Conservation (phyloP, 805 yeast species). For the Wickerhamomyces chambardii region DNA sequence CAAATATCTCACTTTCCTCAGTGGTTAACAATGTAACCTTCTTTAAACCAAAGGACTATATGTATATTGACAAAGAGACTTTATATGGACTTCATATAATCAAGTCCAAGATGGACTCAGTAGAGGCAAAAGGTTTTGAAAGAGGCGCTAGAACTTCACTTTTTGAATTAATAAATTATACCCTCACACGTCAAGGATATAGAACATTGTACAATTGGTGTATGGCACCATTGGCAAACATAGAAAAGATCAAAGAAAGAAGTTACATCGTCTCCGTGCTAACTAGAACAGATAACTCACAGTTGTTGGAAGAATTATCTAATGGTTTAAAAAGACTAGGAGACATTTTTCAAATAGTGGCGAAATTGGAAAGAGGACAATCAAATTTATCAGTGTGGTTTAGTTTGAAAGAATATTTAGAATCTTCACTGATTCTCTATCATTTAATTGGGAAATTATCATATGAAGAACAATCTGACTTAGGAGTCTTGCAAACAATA, state of each 20-base stretch:
- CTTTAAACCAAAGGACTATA: slow-evolving; percentile 3
- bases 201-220: slow-evolving; percentile 24
- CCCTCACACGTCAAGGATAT: slow-evolving; percentile 21
- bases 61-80: slow-evolving; percentile 21
- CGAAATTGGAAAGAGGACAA: slow-evolving; percentile 17
- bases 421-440: slow-evolving; percentile 8
- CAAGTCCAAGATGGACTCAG: neutral
- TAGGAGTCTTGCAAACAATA: no score
- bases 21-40: neutral
- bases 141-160: slow-evolving; percentile 5
- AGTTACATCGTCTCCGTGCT: slow-evolving; percentile 15
- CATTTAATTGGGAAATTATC: no score
- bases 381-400: slow-evolving; percentile 20
- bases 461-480: no score
- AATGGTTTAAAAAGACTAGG: slow-evolving; percentile 18
- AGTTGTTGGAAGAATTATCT: slow-evolving; percentile 5
- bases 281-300: neutral
- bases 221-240: slow-evolving; percentile 22
- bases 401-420: slow-evolving; percentile 16
- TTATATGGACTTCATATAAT: slow-evolving; percentile 18
- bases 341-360: slow-evolving; percentile 17
- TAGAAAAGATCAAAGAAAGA: slow-evolving; percentile 19
- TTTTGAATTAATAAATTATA: slow-evolving; percentile 14
- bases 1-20: neutral
- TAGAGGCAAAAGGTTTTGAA: neutral